phyloP scores from a whole-genome alignment of 192 early-diverging fungal genomes.

The Lobosporangium transversale region DNA sequence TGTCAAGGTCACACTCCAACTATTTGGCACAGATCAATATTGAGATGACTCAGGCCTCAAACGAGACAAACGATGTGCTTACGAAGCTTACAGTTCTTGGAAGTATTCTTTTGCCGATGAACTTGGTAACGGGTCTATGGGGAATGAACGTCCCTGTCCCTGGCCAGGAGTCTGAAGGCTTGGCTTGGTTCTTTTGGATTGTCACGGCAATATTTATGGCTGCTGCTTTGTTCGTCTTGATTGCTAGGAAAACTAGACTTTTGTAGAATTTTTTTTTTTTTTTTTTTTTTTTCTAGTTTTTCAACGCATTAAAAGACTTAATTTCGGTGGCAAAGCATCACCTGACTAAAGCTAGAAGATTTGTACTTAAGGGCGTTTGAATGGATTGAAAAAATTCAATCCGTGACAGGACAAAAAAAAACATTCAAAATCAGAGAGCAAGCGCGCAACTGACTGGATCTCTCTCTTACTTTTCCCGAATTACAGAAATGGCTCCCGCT shows the following conservation, averaged over 20 bases:
- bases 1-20: conserved; percentile 77
- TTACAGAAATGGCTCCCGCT: conserved; percentile 56
- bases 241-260: conserved; percentile 37
- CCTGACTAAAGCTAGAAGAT: no score
- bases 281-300: no score
- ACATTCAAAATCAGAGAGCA: conserved; percentile 24
- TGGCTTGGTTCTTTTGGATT: conserved; percentile 70
- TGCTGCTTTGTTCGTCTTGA: conserved; percentile 36
- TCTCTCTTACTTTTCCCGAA: conserved; percentile 49
- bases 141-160: conserved; percentile 78
- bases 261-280: conserved; percentile 9
- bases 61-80: conserved; percentile 88
- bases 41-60: conserved; percentile 77
- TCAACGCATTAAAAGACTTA: no score
- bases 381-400: conserved; percentile 27
- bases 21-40: conserved; percentile 83
- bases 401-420: conserved; percentile 24
- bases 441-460: conserved; percentile 15
- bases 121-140: conserved; percentile 81
- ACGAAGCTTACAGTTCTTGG: conserved; percentile 90
- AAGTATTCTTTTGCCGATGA: conserved; percentile 89
- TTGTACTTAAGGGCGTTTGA: conserved; percentile 11
- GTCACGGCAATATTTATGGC: conserved; percentile 50
- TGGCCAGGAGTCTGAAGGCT: conserved; percentile 56
- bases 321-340: neutral